Evolutionary conservation across 495 filamentous ascomycete genomes (phyloP), one percentile per base, ranked within the genome.

Genomic region (Beverwykella pulmonaria): DNA sequence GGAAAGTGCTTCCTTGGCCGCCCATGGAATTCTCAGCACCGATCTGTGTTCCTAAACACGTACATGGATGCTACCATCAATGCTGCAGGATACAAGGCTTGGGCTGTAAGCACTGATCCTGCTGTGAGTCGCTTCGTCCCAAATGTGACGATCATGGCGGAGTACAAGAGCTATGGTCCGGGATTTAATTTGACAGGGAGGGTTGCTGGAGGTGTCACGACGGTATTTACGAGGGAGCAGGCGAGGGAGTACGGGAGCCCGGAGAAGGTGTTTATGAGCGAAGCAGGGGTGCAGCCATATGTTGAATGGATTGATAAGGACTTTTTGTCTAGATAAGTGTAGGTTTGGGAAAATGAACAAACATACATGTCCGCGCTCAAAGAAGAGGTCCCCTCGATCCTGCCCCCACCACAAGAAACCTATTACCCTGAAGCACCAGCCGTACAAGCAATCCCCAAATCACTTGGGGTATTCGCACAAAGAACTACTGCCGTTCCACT

Each of bases 1-100:
- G 66, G 79, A 0, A 69, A 79, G 59, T 88, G 86, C 73, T 76
- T 83, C 4, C 76, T 88, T 8, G 85, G 86, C 17, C 71, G 85
- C 26, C 86, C 86, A 17, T 88, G 85, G 79, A 88, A 88, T 68
- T 67, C 76, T 1, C 78, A 80, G 65, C 79, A 83, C 63, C 79
- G 82, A 22, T 79, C 80, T 36, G 79, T 87, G 54, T 86, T 85
- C 69, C 80, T 80, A 27, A 71, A 77, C 1, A 79, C 75, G 1
- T 84, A 80, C 59, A 78, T 86, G 27, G 85, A 87, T 65, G 75
- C 67, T 2, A 81, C 77, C 54, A 84, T 88, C 66, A 61, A 72
- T 44, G 71, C 78, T 4, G 77, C 72, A 9, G 84, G 86, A 15
- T 88, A 85, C 68, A 83, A 83, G 48, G 73, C 82, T 59, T 88